Evolutionary conservation across 331 rosid genomes (phyloP).

Genomic region (Stylosanthes scabra): DNA sequence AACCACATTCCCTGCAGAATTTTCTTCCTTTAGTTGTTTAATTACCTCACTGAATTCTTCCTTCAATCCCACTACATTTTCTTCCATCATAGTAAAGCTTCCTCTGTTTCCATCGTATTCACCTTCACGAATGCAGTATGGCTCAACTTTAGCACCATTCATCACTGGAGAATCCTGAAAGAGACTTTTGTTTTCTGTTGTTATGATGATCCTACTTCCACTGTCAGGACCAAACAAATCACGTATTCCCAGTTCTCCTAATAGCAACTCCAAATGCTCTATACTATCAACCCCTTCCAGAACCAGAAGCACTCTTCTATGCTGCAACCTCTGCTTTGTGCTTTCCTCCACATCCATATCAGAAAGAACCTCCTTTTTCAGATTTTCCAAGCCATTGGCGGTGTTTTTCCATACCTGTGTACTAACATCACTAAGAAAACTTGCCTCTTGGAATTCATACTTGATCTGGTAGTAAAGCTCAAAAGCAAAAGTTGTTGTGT

Average conservation of each 20-base stretch:
- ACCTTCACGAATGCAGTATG: neutral
- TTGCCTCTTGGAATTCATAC: neutral
- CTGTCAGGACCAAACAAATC: conserved; percentile 29
- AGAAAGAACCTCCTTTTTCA: conserved; percentile 10
- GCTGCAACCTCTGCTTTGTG: neutral
- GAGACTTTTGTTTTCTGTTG: conserved; percentile 2
- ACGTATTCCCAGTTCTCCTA: neutral
- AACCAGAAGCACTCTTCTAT: conserved; percentile 13
- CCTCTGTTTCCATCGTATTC: neutral
- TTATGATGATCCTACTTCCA: conserved; percentile 16
- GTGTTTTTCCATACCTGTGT: neutral
- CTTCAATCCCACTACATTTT: no score
- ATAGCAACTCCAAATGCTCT: neutral
- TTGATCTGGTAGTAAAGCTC: neutral
- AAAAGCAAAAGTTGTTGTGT: neutral
- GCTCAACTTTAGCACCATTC: neutral
- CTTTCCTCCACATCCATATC: neutral
- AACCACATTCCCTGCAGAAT: neutral
- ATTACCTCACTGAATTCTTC: neutral
- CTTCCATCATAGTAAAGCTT: neutral
- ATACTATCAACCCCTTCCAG: conserved; percentile 24
- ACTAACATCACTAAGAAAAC: conserved; percentile 6
- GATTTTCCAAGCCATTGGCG: neutral
- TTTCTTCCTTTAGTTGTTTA: neutral
- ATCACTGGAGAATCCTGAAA: neutral